Conservation (phyloP, 1,139 yeast species). For the Scheffersomyces illinoinensis region DNA sequence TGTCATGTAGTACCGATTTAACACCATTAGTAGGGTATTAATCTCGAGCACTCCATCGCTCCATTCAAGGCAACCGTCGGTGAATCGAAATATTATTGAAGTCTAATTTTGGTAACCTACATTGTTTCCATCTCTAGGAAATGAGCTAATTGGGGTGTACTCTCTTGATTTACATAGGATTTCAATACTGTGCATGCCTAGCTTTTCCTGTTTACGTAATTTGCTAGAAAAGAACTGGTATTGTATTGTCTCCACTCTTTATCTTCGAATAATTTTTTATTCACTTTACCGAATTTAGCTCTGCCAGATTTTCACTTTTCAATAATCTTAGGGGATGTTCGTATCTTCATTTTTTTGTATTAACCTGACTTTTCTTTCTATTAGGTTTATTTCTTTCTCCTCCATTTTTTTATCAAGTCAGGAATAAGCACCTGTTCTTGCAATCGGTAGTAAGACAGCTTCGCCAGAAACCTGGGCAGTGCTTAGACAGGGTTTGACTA, state of each 20-base stretch:
- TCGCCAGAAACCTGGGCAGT: neutral
- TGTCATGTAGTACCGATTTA: neutral
- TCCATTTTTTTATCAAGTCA: neutral
- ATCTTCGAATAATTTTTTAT: neutral
- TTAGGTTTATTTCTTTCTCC: neutral
- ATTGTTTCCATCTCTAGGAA: neutral
- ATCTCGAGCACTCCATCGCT: neutral
- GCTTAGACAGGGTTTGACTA: neutral
- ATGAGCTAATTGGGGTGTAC: neutral
- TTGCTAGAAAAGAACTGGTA: neutral
- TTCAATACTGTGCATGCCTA: neutral
- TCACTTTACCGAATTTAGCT: neutral
- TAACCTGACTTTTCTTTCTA: neutral
- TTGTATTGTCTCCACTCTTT: constrained; percentile 1
- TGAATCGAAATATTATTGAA: neutral
- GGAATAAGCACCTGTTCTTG: neutral
- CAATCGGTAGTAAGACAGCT: neutral
- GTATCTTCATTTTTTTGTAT: neutral
- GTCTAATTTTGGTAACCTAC: neutral
- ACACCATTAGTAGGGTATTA: neutral
- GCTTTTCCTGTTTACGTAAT: neutral
- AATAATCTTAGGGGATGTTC: neutral
- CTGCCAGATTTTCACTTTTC: neutral
- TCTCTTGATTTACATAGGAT: neutral
- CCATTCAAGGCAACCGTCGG: neutral